A percentile compares a stretch with the other conserved stretches of the same genome.
phyloP scores from a whole-genome alignment of 148 eudicot genomes.

The Vaccinium myrtillus region DNA sequence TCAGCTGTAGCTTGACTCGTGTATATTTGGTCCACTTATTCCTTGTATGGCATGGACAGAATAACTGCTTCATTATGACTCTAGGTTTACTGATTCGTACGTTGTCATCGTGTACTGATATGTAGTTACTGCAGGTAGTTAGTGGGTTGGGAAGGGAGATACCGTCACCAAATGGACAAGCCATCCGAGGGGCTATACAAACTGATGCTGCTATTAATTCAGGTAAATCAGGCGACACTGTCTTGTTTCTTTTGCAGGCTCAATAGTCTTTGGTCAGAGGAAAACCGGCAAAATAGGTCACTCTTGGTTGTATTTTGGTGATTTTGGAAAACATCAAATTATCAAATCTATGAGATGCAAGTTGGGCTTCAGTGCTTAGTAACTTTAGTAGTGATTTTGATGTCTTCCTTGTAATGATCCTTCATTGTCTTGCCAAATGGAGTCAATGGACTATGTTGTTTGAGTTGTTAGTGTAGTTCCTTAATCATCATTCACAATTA shows the following conservation, averaged over 20 bases:
- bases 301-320: not conserved
- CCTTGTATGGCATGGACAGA: not conserved
- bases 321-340: not conserved
- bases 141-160: slow-evolving; percentile 97
- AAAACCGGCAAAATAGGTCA: not conserved
- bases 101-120: not conserved
- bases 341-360: not conserved
- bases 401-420: not conserved
- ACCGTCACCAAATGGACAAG: slow-evolving; percentile 93
- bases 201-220: slow-evolving; percentile 97
- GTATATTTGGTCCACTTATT: not conserved
- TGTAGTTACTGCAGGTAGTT: slow-evolving; percentile 57
- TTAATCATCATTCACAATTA: not conserved
- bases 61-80: not conserved
- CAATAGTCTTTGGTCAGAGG: not conserved
- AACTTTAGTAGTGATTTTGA: not conserved
- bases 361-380: not conserved
- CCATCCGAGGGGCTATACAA: slow-evolving; percentile 96
- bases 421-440: not conserved
- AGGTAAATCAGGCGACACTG: slow-evolving; percentile 35
- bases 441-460: not conserved
- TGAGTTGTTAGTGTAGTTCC: not conserved
- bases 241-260: not conserved
- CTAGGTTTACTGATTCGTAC: not conserved
- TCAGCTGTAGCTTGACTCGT: not conserved